phyloP scores from a whole-genome alignment of 805 yeast genomes.

The Priceomyces castillae region DNA sequence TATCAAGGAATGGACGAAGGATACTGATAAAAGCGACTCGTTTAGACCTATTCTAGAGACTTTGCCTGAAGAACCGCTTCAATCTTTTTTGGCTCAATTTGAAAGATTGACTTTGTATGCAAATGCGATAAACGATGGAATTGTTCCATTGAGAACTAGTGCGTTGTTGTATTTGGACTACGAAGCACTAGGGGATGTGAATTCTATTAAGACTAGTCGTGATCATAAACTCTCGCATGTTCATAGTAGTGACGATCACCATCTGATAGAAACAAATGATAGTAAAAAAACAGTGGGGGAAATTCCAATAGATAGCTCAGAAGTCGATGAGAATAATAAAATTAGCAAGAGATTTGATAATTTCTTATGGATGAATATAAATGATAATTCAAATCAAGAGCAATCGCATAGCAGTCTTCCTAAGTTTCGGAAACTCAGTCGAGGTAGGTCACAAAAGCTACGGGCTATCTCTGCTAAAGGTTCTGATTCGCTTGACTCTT shows the following conservation, averaged over 20 bases:
- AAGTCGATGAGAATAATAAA: conserved; percentile 3
- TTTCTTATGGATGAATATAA: conserved; percentile 17
- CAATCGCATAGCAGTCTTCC: background rate
- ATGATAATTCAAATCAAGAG: background rate
- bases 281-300: conserved; percentile 24
- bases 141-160: conserved; percentile 44
- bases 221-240: conserved; percentile 4
- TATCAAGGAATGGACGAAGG: conserved; percentile 14
- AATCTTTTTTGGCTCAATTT: conserved; percentile 26
- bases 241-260: conserved; percentile 1
- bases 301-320: conserved; percentile 25
- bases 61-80: conserved; percentile 41
- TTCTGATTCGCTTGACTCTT: background rate
- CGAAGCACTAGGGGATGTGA: conserved; percentile 40
- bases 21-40: conserved; percentile 11
- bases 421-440: conserved; percentile 1
- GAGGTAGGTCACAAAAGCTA: background rate
- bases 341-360: conserved; percentile 13
- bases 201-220: conserved; percentile 20
- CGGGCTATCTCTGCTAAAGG: background rate
- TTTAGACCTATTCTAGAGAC: conserved; percentile 36
- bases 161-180: conserved; percentile 43
- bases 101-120: conserved; percentile 39
- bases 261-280: conserved; percentile 12
- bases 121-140: conserved; percentile 45